These are phyloP conservation scores for Arachnomyces sp. DNA, from an alignment of 2,329 filamentous ascomycete species.

Conservation along the genomic window DNA sequence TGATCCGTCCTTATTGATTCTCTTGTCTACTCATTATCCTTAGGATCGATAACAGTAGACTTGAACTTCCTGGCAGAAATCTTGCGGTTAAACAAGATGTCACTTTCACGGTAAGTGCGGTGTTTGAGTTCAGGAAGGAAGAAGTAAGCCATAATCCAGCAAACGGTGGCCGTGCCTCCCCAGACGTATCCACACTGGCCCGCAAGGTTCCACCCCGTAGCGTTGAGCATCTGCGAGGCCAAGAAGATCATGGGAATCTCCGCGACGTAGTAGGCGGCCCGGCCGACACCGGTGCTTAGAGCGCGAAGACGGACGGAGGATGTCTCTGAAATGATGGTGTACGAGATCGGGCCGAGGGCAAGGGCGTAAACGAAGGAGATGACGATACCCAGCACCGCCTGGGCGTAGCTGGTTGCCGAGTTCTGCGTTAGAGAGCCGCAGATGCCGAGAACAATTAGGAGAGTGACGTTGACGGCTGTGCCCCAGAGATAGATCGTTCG, in stretches of 20 bases:
- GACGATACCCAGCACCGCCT: slow-evolving; percentile 30
- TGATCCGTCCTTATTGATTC: no score
- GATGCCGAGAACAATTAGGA: slow-evolving; percentile 32
- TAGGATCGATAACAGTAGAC: slow-evolving; percentile 35
- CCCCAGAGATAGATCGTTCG: slow-evolving; percentile 35
- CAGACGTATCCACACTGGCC: slow-evolving; percentile 44
- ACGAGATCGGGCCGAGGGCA: slow-evolving; percentile 29
- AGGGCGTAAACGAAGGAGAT: slow-evolving; percentile 35
- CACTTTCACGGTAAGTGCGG: slow-evolving; percentile 38
- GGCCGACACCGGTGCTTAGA: slow-evolving; percentile 31
- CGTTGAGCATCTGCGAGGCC: slow-evolving; percentile 33
- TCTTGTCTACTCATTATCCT: slow-evolving; percentile 38
- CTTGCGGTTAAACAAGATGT: slow-evolving; percentile 39
- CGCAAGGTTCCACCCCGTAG: slow-evolving; percentile 32
- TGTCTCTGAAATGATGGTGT: slow-evolving; percentile 33
- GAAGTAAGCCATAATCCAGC: slow-evolving; percentile 36
- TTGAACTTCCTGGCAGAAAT: slow-evolving; percentile 38
- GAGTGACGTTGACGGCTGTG: slow-evolving; percentile 24
- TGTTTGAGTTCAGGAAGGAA: slow-evolving; percentile 39
- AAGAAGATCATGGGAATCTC: slow-evolving; percentile 37
- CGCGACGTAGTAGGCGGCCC: slow-evolving; percentile 35
- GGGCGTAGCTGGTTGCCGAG: slow-evolving; percentile 28
- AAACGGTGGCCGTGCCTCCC: slow-evolving; percentile 36
- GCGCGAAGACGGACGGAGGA: slow-evolving; percentile 31
- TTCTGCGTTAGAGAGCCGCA: slow-evolving; percentile 27